Evolutionary conservation across 1,284 basidiomycete genomes (phyloP), one percentile per base, ranked within the genome.

Genomic region (Pulchroboletus neoregius): DNA sequence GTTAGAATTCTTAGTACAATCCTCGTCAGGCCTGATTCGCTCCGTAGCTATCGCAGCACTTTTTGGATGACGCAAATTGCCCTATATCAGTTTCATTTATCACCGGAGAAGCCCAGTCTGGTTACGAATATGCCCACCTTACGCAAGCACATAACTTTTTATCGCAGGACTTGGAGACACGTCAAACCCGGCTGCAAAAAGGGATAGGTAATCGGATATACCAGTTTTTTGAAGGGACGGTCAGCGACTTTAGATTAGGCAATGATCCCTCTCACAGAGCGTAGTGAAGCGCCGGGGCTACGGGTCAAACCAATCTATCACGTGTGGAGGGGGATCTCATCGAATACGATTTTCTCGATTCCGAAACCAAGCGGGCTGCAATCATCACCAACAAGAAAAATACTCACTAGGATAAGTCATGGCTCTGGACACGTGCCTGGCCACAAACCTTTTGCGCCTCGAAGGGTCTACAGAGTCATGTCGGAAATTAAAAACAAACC

Each of bases 401-500:
- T 10, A 16, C 36, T 34, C 26, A 28, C 39, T 22, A 32, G 6
- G 50, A 42, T 22, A 35, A 34, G 10, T 31, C 48, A 8, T 24
- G 6, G 23, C 5, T 24, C 23, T 9, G 23, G 12, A 12, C 56
- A 52, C 45, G 48, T 42, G 45, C 30, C n/a, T 8, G 7, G 10
- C 51, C 40, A 26, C 38, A n/a, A n/a, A n/a, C n/a, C n/a, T n/a
- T n/a, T n/a, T n/a, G n/a, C n/a, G n/a, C n/a, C n/a, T n/a, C n/a
- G n/a, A n/a, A n/a, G n/a, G n/a, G n/a, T n/a, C n/a, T n/a, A n/a
- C n/a, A 28, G 26, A 18, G 46, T 34, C 30, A n/a, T 46, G 26
- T 56, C 58, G 61, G 61, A 63, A 62, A 64, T 64, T 58, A 64
- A 64, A 52, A 43, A 24, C 48, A 43, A 37, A 11, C 53, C 53